Base-by-base conservation (phyloP, 106 monocot species). In the Amphibolis antarctica region DNA sequence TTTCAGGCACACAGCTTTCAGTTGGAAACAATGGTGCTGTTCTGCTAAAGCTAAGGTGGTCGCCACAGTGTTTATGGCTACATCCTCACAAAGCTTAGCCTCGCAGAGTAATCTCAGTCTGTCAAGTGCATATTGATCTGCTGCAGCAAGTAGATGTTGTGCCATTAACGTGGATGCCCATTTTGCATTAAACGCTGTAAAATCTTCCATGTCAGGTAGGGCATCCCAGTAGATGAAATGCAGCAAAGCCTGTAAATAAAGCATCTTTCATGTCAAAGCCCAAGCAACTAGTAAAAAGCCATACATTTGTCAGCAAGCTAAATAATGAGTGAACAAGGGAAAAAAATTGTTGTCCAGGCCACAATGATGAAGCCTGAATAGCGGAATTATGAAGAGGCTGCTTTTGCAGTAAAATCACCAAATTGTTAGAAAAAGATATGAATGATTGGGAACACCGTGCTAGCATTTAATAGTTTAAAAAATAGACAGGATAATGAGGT, bases 191-290 rank as follows among this genome's bases (percentile, higher is more conserved):
- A 87, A 65, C 19, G 79, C 84, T 44, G 75, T 75, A 50, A 92
- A 75, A 67, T 92, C 92, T 74, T 87, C 84, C 74, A 87, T 75
- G 56, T 84, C 84, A 53, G 92, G 92, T 48, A 87, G 69, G 17
- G 42, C 49, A 73, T 92, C 92, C 87, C 84, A 87, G 70, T 92
- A 92, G 28, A 92, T 87, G 63, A 87, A 92, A 74, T 87, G 84
- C 31, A 92, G 84, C 51, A 92, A 65, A 66, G 87, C 92, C 92
- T 92, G 77, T 58, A 68, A 75, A 55, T 64, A 64, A 1, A 64
- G 11, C 20, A 48, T 36, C 36, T 36, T 36, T 36, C 7, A 36
- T 36, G 36, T 36, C 36, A 36, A 7, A n/a, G n/a, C n/a, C n/a
- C n/a, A n/a, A n/a, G 36, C 4, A 36, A 36, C 36, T 36, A 4